Percentiles rank a stretch among this genome's conserved stretches.
Conservation (phyloP, 2,329 filamentous ascomycete genomes). For the Aspergillus calidoustus region DNA sequence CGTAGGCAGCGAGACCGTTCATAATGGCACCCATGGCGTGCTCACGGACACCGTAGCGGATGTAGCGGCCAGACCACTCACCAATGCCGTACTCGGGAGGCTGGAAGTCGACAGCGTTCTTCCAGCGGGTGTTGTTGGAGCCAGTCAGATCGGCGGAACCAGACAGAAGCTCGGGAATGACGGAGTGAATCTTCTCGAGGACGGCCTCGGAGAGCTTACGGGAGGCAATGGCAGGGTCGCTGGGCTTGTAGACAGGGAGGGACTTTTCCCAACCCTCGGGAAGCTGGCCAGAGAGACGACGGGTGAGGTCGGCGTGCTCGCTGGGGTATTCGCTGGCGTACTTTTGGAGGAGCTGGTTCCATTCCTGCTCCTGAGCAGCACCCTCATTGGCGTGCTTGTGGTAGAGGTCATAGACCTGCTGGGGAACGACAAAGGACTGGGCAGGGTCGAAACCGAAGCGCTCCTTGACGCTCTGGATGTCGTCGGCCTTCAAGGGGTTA, state of each 20-base stretch:
- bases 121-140: constrained; percentile 99
- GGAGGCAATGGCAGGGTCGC: constrained; percentile 83
- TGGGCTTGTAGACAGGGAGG: constrained; percentile 87
- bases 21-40: constrained; percentile 58
- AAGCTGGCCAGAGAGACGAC: constrained; percentile 80
- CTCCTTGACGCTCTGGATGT: constrained; percentile 89
- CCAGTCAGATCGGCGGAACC: constrained; percentile 97
- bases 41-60: constrained; percentile 58
- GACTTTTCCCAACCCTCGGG: constrained; percentile 96
- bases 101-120: constrained; percentile 97
- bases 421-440: constrained; percentile 88
- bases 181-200: constrained; percentile 81
- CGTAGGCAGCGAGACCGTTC: constrained; percentile 88
- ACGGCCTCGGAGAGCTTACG: constrained; percentile 97
- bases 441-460: constrained; percentile 97
- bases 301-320: constrained; percentile 78
- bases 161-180: constrained; percentile 87
- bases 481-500: constrained; percentile 91
- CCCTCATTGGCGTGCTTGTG: constrained; percentile 82
- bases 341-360: constrained; percentile 90
- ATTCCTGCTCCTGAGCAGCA: constrained; percentile 88
- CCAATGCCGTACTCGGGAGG: constrained; percentile 83
- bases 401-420: constrained; percentile 92
- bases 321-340: constrained; percentile 78
- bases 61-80: constrained; percentile 87